Evolutionary conservation across 2,329 filamentous ascomycete genomes (phyloP).

Genomic region (Talaromyces sp.): DNA sequence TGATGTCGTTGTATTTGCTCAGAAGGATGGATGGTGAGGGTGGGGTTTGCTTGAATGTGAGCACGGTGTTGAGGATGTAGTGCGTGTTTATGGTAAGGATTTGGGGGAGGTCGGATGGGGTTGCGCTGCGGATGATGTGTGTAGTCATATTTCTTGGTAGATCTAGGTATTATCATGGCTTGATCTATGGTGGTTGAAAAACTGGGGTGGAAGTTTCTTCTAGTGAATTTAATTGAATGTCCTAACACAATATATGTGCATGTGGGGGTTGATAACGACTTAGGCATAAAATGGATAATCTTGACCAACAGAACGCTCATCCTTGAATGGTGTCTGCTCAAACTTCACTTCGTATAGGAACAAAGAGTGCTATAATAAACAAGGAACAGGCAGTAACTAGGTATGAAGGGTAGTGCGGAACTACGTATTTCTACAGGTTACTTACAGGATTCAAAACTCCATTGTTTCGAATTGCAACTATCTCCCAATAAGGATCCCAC

Average conservation of each 20-base stretch:
- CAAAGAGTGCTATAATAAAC: background rate
- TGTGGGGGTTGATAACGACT: background rate
- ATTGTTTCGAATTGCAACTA: too few relatives aligned
- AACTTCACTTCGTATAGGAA: background rate
- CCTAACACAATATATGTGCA: background rate
- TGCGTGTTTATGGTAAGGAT: constrained; percentile 35
- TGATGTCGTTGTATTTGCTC: constrained; percentile 26
- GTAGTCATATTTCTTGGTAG: background rate
- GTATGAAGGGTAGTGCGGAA: background rate
- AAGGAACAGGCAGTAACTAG: background rate
- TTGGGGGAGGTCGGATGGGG: constrained; percentile 32
- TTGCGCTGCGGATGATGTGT: constrained; percentile 30
- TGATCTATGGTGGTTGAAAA: background rate
- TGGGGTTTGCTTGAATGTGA: constrained; percentile 33
- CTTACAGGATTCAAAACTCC: too few relatives aligned
- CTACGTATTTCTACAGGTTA: too few relatives aligned
- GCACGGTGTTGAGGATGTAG: constrained; percentile 38
- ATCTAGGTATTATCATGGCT: too few relatives aligned
- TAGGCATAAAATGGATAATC: background rate
- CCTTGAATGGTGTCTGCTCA: background rate
- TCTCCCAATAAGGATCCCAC: too few relatives aligned
- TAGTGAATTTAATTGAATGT: background rate
- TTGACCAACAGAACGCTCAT: background rate
- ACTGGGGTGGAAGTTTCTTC: background rate
- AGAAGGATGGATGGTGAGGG: constrained; percentile 28